These are phyloP conservation scores for Rosa lucieae DNA, from an alignment of 306 rosid genomes.

Conservation along the genomic window DNA sequence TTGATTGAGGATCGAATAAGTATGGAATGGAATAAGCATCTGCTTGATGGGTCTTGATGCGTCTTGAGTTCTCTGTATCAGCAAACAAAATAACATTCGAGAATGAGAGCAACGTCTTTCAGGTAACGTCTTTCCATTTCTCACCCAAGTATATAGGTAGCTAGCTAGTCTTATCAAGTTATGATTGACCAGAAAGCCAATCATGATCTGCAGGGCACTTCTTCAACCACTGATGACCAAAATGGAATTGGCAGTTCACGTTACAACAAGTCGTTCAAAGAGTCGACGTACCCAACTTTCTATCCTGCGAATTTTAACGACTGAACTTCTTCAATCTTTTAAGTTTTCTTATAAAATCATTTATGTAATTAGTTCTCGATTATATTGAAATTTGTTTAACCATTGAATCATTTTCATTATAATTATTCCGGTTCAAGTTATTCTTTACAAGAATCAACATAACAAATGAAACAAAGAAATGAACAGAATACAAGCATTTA, in stretches of 20 bases:
- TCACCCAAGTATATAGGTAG: not conserved
- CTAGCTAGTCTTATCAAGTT: not conserved
- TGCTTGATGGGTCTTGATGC: not conserved
- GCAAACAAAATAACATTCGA: not conserved
- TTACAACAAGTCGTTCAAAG: not conserved
- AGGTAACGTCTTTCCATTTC: not conserved
- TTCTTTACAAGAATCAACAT: not conserved
- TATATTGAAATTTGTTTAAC: not conserved
- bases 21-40: not conserved
- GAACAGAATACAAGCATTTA: not conserved
- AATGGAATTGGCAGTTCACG: not conserved
- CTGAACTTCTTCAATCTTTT: not conserved
- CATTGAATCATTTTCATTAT: not conserved
- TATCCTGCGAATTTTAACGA: not conserved
- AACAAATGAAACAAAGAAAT: not conserved
- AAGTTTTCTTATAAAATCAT: not conserved
- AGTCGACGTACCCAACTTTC: not conserved
- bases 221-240: not conserved
- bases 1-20: not conserved
- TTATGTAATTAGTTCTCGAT: not conserved
- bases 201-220: not conserved
- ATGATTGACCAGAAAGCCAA: constrained; percentile 28
- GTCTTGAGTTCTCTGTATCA: constrained; percentile 9
- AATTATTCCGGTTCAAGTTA: not conserved
- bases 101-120: not conserved